Evolutionary conservation across 768 basidiomycete species (phyloP).

Genomic region (Gloeostereum incarnatum): DNA sequence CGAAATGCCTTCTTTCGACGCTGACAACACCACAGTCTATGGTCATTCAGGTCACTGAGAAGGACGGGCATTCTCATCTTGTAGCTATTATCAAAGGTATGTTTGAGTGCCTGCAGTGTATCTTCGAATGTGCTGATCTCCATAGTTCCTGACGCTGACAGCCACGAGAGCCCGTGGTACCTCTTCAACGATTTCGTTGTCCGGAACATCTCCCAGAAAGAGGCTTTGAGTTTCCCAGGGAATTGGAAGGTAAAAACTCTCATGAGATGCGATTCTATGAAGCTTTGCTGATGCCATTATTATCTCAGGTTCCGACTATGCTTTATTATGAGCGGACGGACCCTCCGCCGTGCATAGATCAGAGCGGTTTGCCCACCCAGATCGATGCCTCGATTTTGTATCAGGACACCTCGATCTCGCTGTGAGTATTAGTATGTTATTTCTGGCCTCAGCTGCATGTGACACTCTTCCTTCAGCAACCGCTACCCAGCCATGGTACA

Average conservation of each 20-base stretch:
- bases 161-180: constrained; percentile 62
- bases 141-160: constrained; percentile 64
- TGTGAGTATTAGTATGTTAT: constrained; percentile 35
- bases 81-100: constrained; percentile 81
- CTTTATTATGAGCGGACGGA: constrained; percentile 82
- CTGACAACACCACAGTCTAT: constrained; percentile 44
- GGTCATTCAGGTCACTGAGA: constrained; percentile 69
- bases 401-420: constrained; percentile 81
- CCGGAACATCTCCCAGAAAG: constrained; percentile 71
- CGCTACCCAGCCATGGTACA: constrained; percentile 66
- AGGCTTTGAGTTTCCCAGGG: constrained; percentile 82
- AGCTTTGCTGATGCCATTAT: constrained; percentile 11
- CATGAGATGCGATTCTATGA: not conserved
- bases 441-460: not conserved
- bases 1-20: not conserved
- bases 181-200: constrained; percentile 98
- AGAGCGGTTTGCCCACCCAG: constrained; percentile 49
- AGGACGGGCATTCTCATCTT: constrained; percentile 70
- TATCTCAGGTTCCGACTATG: constrained; percentile 68
- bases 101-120: too few species aligned
- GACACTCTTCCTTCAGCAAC: constrained; percentile 36
- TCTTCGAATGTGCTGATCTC: not conserved
- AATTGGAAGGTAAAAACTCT: constrained; percentile 73
- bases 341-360: constrained; percentile 46
- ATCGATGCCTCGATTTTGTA: constrained; percentile 71